Evolutionary conservation across 2,329 filamentous ascomycete species (phyloP).

Genomic region (Ceratocystis eucalypticola): DNA sequence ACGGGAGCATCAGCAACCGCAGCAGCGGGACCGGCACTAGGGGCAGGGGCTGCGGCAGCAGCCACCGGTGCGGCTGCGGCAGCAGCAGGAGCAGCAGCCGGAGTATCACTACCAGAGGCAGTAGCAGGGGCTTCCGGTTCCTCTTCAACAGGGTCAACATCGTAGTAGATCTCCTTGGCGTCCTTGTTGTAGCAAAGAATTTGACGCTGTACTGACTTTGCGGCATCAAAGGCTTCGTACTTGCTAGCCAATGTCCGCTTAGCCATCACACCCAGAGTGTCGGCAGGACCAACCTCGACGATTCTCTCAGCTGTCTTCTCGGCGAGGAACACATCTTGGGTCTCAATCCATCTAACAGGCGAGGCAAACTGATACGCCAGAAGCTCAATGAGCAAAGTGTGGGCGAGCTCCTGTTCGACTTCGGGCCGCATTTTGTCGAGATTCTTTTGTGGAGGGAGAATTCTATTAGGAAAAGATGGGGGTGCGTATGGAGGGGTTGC

Average conservation of each 20-base stretch:
- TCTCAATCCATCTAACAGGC: constrained; percentile 98
- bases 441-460: constrained; percentile 5
- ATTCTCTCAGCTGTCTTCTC: constrained; percentile 94
- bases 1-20: constrained; percentile 78
- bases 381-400: constrained; percentile 95
- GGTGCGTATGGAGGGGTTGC: constrained; percentile 6
- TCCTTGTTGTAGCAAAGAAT: constrained; percentile 99
- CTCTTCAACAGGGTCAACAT: constrained; percentile 87
- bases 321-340: constrained; percentile 96
- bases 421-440: constrained; percentile 74
- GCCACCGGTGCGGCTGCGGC: constrained; percentile 43
- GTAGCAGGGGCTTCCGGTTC: constrained; percentile 55
- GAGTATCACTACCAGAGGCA: constrained; percentile 34
- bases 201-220: constrained; percentile 88
- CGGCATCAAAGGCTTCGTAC: constrained; percentile 97
- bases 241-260: constrained; percentile 90
- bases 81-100: constrained; percentile 40
- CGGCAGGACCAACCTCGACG: constrained; percentile 91
- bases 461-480: constrained; percentile 7
- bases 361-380: constrained; percentile 98
- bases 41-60: constrained; percentile 44
- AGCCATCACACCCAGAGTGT: constrained; percentile 95
- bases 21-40: constrained; percentile 73
- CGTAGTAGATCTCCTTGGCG: constrained; percentile 98
- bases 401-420: constrained; percentile 96